Percentiles rank a stretch among this genome's conserved stretches.
phyloP scores from a whole-genome alignment of 306 rosid genomes.

The Vachellia collinsii region DNA sequence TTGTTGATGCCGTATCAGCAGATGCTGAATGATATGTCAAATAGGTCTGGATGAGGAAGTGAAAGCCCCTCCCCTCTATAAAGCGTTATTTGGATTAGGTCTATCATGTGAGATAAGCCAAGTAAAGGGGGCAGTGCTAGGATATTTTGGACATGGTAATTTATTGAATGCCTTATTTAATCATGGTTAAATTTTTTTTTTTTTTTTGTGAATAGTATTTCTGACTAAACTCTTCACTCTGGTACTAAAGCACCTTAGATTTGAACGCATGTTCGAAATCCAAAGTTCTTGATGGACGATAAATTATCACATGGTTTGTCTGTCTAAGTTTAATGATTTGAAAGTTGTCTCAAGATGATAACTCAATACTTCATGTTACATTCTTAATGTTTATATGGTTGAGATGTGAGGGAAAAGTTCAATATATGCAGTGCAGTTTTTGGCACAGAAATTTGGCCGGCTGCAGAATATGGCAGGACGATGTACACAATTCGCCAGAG shows the following conservation, averaged over 20 bases:
- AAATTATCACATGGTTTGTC: slow-evolving; percentile 25
- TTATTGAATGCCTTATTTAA: slow-evolving; percentile 23
- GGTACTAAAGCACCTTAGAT: neutral
- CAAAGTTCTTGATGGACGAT: slow-evolving; percentile 7
- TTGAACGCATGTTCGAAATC: slow-evolving; percentile 4
- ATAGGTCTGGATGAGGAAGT: neutral
- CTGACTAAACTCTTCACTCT: slow-evolving; percentile 11
- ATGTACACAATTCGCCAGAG: slow-evolving; percentile 98
- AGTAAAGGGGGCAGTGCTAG: slow-evolving; percentile 6
- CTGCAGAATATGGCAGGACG: slow-evolving; percentile 97
- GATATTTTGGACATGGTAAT: slow-evolving; percentile 21
- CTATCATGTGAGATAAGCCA: neutral
- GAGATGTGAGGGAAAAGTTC: slow-evolving; percentile 47
- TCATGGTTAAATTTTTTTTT: slow-evolving; percentile 12
- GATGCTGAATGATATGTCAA: neutral
- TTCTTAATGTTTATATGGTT: slow-evolving; percentile 16
- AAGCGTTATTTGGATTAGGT: neutral
- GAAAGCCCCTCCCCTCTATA: neutral
- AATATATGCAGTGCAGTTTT: slow-evolving; percentile 87
- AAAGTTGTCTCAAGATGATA: slow-evolving; percentile 18
- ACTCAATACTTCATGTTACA: neutral
- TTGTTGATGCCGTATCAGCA: neutral
- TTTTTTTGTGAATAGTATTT: slow-evolving; percentile 28
- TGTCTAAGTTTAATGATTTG: neutral
- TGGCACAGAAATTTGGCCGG: slow-evolving; percentile 98